These are phyloP conservation scores for Suhomyces yuchorum DNA, from an alignment of 1,139 yeast species.

Conservation along the genomic window DNA sequence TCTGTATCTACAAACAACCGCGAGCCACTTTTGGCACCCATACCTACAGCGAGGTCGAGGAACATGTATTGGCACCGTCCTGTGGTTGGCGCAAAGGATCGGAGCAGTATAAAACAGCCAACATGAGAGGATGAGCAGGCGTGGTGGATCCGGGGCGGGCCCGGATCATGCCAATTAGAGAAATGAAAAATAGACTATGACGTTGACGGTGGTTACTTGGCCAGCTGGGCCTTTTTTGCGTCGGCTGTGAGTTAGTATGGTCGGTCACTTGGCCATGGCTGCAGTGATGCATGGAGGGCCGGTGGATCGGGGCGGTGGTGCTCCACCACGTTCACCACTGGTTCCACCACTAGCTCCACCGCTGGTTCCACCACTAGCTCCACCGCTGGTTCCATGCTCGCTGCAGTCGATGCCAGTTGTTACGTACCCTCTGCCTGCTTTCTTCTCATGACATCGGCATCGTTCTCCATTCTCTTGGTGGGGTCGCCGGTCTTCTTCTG, in stretches of 20 bases:
- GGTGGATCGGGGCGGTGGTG: no score
- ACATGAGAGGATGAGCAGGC: slow-evolving; percentile 2
- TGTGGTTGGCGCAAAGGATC: slow-evolving; percentile 5
- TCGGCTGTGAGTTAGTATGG: slow-evolving; percentile 45
- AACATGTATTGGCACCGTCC: slow-evolving; percentile 7
- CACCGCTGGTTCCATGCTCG: no score
- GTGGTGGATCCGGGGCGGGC: no score
- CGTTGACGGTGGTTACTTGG: slow-evolving; percentile 1
- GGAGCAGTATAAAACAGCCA: slow-evolving; percentile 6
- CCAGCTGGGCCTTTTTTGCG: slow-evolving; percentile 55
- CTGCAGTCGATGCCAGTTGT: not conserved
- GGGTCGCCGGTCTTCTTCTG: slow-evolving; percentile 83
- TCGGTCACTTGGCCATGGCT: not conserved
- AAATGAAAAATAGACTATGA: not conserved
- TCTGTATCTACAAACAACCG: no score
- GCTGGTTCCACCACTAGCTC: no score
- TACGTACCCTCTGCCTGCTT: slow-evolving; percentile 81
- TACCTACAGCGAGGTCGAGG: not conserved
- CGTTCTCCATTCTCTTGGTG: slow-evolving; percentile 76
- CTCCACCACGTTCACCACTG: no score
- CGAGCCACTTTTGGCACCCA: not conserved
- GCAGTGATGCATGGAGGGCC: no score
- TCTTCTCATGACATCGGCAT: slow-evolving; percentile 85
- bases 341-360: no score
- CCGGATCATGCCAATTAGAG: not conserved